Evolutionary conservation across 2,329 filamentous ascomycete genomes (phyloP).

Genomic region (Calonectria ilicicola): DNA sequence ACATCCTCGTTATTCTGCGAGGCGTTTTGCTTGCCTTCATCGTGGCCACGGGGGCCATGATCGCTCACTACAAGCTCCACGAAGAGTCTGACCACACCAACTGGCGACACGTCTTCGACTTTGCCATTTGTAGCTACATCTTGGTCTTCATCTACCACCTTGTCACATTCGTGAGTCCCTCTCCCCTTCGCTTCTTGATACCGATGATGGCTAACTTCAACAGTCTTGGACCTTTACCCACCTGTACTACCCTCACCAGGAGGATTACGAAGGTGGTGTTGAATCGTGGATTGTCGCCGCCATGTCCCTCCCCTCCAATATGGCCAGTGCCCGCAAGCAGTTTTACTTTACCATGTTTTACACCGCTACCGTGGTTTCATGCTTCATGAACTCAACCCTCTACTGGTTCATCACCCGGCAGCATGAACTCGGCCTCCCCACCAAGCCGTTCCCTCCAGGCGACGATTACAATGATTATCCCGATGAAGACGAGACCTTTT

Average conservation of each 20-base stretch:
- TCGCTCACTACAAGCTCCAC: conserved; percentile 59
- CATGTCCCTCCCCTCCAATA: conserved; percentile 60
- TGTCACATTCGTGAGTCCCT: conserved; percentile 57
- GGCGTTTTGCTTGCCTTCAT: conserved; percentile 58
- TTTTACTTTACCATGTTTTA: conserved; percentile 65
- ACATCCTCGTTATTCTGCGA: conserved; percentile 58
- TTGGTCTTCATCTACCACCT: conserved; percentile 60
- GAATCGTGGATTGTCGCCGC: conserved; percentile 52
- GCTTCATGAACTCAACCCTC: conserved; percentile 62
- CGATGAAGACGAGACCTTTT: conserved; percentile 24
- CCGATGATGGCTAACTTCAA: neutral
- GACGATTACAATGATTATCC: conserved; percentile 5
- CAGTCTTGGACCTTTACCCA: conserved; percentile 66
- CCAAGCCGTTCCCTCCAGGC: neutral
- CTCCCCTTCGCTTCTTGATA: neutral
- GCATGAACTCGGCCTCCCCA: conserved; percentile 26
- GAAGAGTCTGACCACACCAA: conserved; percentile 52
- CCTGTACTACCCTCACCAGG: conserved; percentile 58
- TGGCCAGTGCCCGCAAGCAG: conserved; percentile 54
- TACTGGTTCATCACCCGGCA: conserved; percentile 60
- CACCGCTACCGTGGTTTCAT: conserved; percentile 57
- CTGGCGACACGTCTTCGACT: conserved; percentile 62
- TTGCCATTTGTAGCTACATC: conserved; percentile 58
- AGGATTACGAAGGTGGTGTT: conserved; percentile 50
- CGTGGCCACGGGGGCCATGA: conserved; percentile 53